phyloP scores from a whole-genome alignment of 306 rosid species.

The Acacia melanoxylon region DNA sequence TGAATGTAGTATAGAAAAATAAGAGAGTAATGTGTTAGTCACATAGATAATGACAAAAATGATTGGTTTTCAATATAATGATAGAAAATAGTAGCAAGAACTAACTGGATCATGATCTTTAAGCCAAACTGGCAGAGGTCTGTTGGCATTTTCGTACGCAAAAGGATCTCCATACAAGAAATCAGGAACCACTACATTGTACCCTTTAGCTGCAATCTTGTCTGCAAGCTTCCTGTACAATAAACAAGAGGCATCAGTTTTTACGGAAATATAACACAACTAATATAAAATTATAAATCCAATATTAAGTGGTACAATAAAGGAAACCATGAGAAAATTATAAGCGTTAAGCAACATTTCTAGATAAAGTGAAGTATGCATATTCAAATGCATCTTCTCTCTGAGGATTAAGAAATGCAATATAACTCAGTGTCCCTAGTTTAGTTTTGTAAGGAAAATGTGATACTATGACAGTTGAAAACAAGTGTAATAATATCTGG shows the following conservation, averaged over 20 bases:
- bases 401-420: not conserved
- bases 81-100: constrained; percentile 20
- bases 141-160: constrained; percentile 26
- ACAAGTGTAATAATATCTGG: not conserved
- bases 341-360: not conserved
- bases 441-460: not conserved
- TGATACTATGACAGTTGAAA: not conserved
- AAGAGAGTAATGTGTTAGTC: not conserved
- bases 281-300: not conserved
- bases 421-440: not conserved
- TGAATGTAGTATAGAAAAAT: not conserved
- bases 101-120: constrained; percentile 65
- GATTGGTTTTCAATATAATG: constrained; percentile 6
- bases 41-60: not conserved
- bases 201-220: constrained; percentile 77
- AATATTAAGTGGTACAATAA: not conserved
- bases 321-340: not conserved
- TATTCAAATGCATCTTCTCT: not conserved
- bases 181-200: constrained; percentile 67
- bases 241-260: constrained; percentile 23
- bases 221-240: constrained; percentile 75
- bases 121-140: constrained; percentile 50
- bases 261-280: not conserved
- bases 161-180: constrained; percentile 68
- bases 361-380: not conserved